Evolutionary conservation across 371 early-diverging fungal species (phyloP).

Genomic region (Syncephalastrum contaminatum): DNA sequence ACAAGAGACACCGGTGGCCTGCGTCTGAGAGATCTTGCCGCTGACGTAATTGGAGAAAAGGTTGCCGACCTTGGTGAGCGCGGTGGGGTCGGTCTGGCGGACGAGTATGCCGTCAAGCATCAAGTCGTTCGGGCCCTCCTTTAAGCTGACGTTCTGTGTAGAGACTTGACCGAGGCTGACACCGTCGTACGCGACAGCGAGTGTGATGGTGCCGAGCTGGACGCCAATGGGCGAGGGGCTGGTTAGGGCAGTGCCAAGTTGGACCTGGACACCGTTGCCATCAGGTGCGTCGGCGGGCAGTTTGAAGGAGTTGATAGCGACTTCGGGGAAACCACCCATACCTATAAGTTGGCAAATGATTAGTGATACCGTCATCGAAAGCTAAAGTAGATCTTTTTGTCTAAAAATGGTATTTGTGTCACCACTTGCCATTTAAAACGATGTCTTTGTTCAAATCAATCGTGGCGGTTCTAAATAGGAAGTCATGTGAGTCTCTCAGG

Average conservation of each 20-base stretch:
- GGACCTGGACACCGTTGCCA: conserved; percentile 54
- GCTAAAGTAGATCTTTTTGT: not conserved
- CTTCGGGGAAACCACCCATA: conserved; percentile 57
- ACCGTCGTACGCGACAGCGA: conserved; percentile 52
- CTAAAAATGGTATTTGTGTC: not conserved
- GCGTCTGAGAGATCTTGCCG: conserved; percentile 47
- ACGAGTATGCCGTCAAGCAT: conserved; percentile 52
- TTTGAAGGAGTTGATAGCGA: conserved; percentile 54
- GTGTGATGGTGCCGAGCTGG: conserved; percentile 54
- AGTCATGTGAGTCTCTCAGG: not conserved
- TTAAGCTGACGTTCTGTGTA: conserved; percentile 45
- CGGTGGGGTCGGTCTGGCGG: conserved; percentile 49
- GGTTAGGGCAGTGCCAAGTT: conserved; percentile 52
- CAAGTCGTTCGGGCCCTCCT: conserved; percentile 48
- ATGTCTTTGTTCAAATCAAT: conserved; percentile 30
- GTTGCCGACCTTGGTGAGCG: conserved; percentile 42
- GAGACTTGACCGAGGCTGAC: conserved; percentile 51
- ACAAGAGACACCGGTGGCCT: conserved; percentile 57
- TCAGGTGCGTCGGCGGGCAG: conserved; percentile 58
- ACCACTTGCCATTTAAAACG: conserved; percentile 14
- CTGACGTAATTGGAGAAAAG: conserved; percentile 60
- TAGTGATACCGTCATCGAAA: not conserved
- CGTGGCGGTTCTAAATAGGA: conserved; percentile 25
- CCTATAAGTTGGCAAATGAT: conserved; percentile 24
- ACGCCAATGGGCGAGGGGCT: conserved; percentile 65